Conservation (phyloP, 768 basidiomycete genomes). For the Phanerochaete sordida region DNA sequence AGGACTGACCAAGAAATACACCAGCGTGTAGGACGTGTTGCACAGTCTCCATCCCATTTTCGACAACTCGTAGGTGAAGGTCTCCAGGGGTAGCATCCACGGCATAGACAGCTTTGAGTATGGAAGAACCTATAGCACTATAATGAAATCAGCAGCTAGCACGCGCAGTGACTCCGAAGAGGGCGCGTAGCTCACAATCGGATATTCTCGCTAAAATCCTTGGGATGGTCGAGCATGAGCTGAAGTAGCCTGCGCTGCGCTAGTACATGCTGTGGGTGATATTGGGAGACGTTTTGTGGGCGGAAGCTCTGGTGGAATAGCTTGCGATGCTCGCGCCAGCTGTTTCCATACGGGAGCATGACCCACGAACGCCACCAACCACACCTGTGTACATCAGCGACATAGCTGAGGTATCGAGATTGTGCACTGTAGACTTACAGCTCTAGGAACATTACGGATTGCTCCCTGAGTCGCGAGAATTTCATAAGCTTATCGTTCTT, state of each 20-base stretch:
- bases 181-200: not conserved
- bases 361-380: not conserved
- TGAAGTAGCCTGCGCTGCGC: conserved; percentile 2
- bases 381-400: conserved; percentile 10
- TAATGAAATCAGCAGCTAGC: not conserved
- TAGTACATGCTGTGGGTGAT: not conserved
- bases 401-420: too few relatives aligned
- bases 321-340: conserved; percentile 4
- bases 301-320: conserved; percentile 12
- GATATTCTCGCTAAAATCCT: conserved; percentile 15
- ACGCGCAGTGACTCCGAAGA: not conserved
- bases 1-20: not conserved
- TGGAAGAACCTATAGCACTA: not conserved
- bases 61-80: not conserved
- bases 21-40: not conserved
- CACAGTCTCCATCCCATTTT: not conserved
- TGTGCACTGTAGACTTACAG: not conserved
- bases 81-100: not conserved
- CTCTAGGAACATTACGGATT: not conserved
- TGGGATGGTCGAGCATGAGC: conserved; percentile 22
- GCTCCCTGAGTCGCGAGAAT: not conserved
- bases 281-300: not conserved
- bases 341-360: not conserved
- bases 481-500: not conserved
- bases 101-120: not conserved